Conservation (phyloP, 768 basidiomycete genomes). For the Gelatoporia subvermispora region DNA sequence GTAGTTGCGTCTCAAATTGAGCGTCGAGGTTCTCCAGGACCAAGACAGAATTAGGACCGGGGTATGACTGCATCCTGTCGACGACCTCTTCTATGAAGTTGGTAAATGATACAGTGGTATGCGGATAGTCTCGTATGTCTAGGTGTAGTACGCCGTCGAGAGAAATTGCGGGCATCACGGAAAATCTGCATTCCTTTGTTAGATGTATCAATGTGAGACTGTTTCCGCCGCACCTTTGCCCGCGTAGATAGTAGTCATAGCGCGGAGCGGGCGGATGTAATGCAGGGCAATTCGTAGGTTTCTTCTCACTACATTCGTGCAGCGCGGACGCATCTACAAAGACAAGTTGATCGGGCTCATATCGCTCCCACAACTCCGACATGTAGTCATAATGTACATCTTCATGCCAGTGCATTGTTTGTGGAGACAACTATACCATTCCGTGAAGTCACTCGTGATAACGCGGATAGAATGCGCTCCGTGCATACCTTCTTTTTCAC, state of each 20-base stretch:
- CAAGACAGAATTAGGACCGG: constrained; percentile 29
- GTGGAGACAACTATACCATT: constrained; percentile 9
- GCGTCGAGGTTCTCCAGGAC: constrained; percentile 36
- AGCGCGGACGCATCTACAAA: constrained; percentile 33
- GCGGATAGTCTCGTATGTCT: constrained; percentile 26
- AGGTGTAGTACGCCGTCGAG: constrained; percentile 30
- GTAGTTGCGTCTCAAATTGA: constrained; percentile 26
- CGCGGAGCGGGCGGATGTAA: constrained; percentile 1
- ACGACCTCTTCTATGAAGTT: constrained; percentile 31
- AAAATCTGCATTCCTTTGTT: constrained; percentile 20
- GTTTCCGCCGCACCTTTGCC: constrained; percentile 11
- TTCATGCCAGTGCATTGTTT: constrained; percentile 14
- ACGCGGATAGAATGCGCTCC: not conserved
- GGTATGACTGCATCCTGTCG: constrained; percentile 33
- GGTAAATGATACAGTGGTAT: constrained; percentile 22
- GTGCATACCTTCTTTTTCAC: constrained; percentile 22
- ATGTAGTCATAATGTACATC: constrained; percentile 4
- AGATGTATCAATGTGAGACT: not conserved
- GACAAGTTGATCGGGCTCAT: constrained; percentile 18
- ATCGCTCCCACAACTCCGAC: constrained; percentile 8
- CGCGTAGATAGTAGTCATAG: constrained; percentile 22
- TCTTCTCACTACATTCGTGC: constrained; percentile 15
- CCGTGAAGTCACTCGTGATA: not conserved
- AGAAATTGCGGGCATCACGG: constrained; percentile 31
- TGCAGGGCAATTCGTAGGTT: too few relatives aligned